Evolutionary conservation across 495 filamentous ascomycete species (phyloP), one percentile per base, ranked within the genome.

Genomic region (Margaritispora aquatica): DNA sequence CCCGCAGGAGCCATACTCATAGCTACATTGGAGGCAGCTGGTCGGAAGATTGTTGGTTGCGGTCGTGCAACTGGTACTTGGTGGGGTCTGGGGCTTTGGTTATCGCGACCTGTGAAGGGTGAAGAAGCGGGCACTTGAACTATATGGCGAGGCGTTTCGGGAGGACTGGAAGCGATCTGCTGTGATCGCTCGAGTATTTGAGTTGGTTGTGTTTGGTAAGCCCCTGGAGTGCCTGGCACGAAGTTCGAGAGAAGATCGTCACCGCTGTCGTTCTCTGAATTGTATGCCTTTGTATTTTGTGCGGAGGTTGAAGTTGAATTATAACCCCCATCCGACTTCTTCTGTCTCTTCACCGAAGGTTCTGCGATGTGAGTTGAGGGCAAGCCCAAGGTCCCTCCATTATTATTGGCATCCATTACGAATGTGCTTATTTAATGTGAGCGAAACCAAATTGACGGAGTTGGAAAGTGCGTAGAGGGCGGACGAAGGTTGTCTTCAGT

Each of bases 41-140:
- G 51, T 1, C 26, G 57, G n/a, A 21, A 21, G 29, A 51, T 31
- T 15, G 8, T n/a, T 19, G 26, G 50, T 21, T 13, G 9, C 9
- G 57, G 26, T 26, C 19, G 2, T 11, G 20, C 10, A 5, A n/a
- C 10, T 17, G 46, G 24, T 20, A n/a, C n/a, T n/a, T n/a, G n/a
- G n/a, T 31, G 17, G n/a, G 19, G 2, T 26, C 26, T 4, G 1
- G 19, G 17, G 17, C 52, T 24, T 5, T 23, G 11, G n/a, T 31
- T 41, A 22, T 21, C 11, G 5, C 29, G 2, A n/a, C 55, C 60
- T 26, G 75, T 76, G 53, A 84, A 78, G 1, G 89, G 89, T 0
- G 90, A 94, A n/a, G 90, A 94, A 11, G 86, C 88, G 26, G 84
- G 84, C 1, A 97, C 92, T 66, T 96, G 90, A 41, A 97, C 78